Percentiles rank a stretch among this genome's conserved stretches.
Evolutionary conservation across 371 early-diverging fungal genomes (phyloP).

Genomic region (Nematocida ironsii): DNA sequence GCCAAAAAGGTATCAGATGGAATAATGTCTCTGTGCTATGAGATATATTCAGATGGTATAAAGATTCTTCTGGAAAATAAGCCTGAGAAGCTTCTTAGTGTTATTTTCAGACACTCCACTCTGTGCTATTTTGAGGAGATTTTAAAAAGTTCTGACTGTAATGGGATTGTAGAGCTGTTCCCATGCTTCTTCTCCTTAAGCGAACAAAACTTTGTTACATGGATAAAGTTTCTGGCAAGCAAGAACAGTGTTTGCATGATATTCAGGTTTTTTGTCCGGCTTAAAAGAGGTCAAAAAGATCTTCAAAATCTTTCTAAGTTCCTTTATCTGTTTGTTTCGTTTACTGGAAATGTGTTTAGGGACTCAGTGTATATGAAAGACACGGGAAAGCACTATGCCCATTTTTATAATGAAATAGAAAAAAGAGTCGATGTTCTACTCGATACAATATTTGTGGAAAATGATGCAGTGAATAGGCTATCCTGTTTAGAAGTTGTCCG

Average conservation of each 20-base stretch:
- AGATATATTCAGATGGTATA: conserved; percentile 40
- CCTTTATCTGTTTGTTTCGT: conserved; percentile 53
- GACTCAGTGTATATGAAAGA: neutral
- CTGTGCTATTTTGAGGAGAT: conserved; percentile 22
- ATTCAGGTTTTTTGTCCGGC: neutral
- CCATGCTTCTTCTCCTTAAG: conserved; percentile 54
- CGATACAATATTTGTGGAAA: conserved; percentile 16
- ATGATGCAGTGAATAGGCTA: conserved; percentile 36
- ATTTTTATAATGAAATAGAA: conserved; percentile 45
- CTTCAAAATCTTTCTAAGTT: conserved; percentile 40
- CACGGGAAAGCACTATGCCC: conserved; percentile 16
- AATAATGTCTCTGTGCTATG: conserved; percentile 21
- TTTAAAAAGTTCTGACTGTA: conserved; percentile 33
- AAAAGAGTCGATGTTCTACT: conserved; percentile 4
- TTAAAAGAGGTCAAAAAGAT: conserved; percentile 6
- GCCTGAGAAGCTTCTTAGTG: neutral
- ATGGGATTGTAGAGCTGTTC: conserved; percentile 47
- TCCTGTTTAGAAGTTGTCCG: conserved; percentile 40
- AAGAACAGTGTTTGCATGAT: conserved; percentile 12
- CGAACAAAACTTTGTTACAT: conserved; percentile 1
- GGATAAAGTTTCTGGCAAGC: conserved; percentile 26
- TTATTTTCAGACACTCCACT: neutral
- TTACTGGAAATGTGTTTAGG: conserved; percentile 36
- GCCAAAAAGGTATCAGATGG: conserved; percentile 38
- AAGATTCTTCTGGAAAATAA: conserved; percentile 38